phyloP scores from a whole-genome alignment of 768 basidiomycete genomes.

The Amyloporia xantha region DNA sequence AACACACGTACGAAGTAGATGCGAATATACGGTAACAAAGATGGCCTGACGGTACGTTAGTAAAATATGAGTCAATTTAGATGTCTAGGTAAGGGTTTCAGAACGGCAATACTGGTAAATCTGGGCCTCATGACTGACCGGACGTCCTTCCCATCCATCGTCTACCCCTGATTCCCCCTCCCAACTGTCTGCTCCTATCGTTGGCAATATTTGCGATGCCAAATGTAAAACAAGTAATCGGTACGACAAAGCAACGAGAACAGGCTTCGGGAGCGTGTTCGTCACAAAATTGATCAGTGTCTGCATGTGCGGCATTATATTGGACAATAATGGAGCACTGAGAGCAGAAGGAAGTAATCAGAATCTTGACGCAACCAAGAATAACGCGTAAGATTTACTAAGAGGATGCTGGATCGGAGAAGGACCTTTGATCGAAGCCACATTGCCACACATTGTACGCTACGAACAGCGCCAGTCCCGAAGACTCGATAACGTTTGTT shows the following conservation, averaged over 20 bases:
- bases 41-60: slow-evolving; percentile 80
- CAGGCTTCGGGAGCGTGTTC: slow-evolving; percentile 81
- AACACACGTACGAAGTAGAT: slow-evolving; percentile 61
- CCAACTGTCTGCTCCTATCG: slow-evolving; percentile 79
- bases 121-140: slow-evolving; percentile 50
- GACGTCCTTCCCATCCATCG: slow-evolving; percentile 65
- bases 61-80: slow-evolving; percentile 64
- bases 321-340: slow-evolving; percentile 71
- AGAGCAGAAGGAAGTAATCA: slow-evolving; percentile 5
- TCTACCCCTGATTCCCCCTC: slow-evolving; percentile 58
- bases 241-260: slow-evolving; percentile 72
- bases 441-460: slow-evolving; percentile 91
- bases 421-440: slow-evolving; percentile 69
- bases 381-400: slow-evolving; percentile 64
- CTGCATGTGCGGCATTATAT: slow-evolving; percentile 76
- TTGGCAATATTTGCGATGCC: slow-evolving; percentile 77
- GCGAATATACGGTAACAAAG: slow-evolving; percentile 83
- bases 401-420: slow-evolving; percentile 66
- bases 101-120: not conserved
- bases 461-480: slow-evolving; percentile 79
- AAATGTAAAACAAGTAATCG: slow-evolving; percentile 75
- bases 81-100: slow-evolving; percentile 43
- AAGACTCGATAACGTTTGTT: slow-evolving; percentile 91
- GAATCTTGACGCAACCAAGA: not conserved
- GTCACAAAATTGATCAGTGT: slow-evolving; percentile 75